Evolutionary conservation across 176 grass and related monocot species (phyloP), one percentile per base, ranked within the genome.

Genomic region (Phoenix dactylifera): DNA sequence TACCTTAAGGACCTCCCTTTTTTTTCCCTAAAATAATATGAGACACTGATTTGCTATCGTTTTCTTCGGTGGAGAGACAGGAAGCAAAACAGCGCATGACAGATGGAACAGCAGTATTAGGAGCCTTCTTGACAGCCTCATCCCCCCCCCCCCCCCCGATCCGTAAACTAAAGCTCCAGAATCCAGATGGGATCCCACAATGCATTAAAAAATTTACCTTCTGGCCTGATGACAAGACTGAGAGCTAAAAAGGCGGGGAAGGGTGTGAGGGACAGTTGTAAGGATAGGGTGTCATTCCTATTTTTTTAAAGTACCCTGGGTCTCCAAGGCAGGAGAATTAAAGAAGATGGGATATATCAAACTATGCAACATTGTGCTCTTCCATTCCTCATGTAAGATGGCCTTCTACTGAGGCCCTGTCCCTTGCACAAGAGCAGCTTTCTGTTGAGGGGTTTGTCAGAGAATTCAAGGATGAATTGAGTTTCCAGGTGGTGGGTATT

Each of bases 191-290:
- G 18, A 63, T 52, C 68, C 65, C 74, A 53, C 58, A 54, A 57
- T 58, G 73, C 61, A 63, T 22, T 61, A 58, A 63, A 63, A 68
- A 53, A 64, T 50, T 23, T 48, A 74, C 60, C 72, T 69, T 67
- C 71, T 62, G 64, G 76, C 71, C 72, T 76, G 63, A 67, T 80
- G 84, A 78, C 62, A 54, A 44, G 35, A 14, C 35, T 44, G 49
- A 67, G 79, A 78, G 75, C 66, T 74, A 78, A 82, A 82, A 82
- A 71, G 65, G 74, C 67, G 70, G 78, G 83, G 56, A 74, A 86
- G 82, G 78, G 81, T 72, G 74, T 64, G 74, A 70, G 65, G 71
- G 66, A 71, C 78, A 75, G 71, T 78, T 79, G 58, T 74, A 72
- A 65, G 62, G 75, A 79, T 82, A 75, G 67, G 52, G 52, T 72